Base-by-base conservation (phyloP, 164 flowering plant species). In the Piper longum region DNA sequence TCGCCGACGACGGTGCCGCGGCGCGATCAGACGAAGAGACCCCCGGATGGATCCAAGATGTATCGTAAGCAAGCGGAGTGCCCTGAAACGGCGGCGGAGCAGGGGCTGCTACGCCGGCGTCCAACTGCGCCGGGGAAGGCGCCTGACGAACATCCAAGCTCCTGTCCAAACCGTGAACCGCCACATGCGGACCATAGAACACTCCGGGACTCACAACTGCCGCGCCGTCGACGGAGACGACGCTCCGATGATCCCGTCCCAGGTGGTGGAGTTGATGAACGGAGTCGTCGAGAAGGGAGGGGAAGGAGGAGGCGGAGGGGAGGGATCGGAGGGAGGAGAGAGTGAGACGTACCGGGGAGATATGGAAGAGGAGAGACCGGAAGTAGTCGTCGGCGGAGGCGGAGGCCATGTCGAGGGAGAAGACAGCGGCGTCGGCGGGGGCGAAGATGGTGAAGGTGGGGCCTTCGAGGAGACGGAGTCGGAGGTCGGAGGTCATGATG, bases 401-500 rank as follows among this genome's bases (percentile, higher is more conserved):
- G 4, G 67, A 48, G 51, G 71, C 51, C 72, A 72, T 70, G 69
- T 72, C 76, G 65, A 77, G 80, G 13, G 78, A 62, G 69, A 74
- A 77, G 68, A 77, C 76, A 16, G 72, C 44, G 36, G 78, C 60
- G 56, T 77, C 80, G 16, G 74, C 18, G 14, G 80, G 80, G 16
- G 69, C 74, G 57, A 77, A 72, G 71, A 77, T 52, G 44, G 80
- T 77, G 76, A 72, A 68, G 62, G 68, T 62, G 16, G 51, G 0
- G 42, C 67, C 58, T 54, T 64, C 14, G 62, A 69, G 64, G 67
- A 78, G 56, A 8, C 71, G 70, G 65, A 43, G 61, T n/a, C 40
- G 71, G 45, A 75, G 48, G 36, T 71, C 75, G 13, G 72, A 71
- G 0, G 73, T 66, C 58, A 57, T 44, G 41, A 75, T 39, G 56